A percentile compares a stretch with the other conserved stretches of the same genome.
Evolutionary conservation across 169 alveolate genomes (phyloP).

Genomic region (Plasmodium knowlesi): DNA sequence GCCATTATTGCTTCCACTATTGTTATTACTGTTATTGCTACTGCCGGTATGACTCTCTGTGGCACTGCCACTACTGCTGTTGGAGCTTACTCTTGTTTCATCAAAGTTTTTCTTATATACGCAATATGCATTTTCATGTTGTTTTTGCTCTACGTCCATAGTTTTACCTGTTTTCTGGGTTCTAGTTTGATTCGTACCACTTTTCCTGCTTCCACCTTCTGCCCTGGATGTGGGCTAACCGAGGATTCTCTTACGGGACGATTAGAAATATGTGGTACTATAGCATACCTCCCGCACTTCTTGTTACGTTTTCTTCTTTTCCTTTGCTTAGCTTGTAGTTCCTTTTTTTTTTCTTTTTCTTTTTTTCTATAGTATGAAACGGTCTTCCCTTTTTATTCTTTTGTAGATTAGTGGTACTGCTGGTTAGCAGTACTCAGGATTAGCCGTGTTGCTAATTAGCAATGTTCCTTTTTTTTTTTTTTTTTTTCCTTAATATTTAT

Average conservation of each 20-base stretch:
- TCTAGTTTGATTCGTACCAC: neutral
- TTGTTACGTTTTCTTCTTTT: neutral
- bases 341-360: neutral
- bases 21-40: neutral
- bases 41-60: neutral
- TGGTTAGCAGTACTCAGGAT: neutral
- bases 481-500: neutral
- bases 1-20: neutral
- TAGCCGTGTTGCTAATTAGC: neutral
- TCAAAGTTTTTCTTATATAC: conserved; percentile 11
- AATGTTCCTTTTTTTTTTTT: neutral
- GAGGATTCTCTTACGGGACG: neutral
- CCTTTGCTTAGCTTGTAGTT: neutral
- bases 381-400: neutral
- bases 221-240: neutral
- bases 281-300: neutral
- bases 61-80: neutral
- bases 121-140: conserved; percentile 5
- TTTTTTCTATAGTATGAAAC: neutral
- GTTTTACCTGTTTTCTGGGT: conserved; percentile 1
- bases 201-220: neutral
- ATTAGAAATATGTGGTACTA: conserved; percentile 11
- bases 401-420: neutral
- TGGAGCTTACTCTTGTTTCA: neutral
- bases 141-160: conserved; percentile 9